Percentiles rank a stretch among this genome's conserved stretches.
Conservation (phyloP, 768 basidiomycete species). For the Mycena pura region DNA sequence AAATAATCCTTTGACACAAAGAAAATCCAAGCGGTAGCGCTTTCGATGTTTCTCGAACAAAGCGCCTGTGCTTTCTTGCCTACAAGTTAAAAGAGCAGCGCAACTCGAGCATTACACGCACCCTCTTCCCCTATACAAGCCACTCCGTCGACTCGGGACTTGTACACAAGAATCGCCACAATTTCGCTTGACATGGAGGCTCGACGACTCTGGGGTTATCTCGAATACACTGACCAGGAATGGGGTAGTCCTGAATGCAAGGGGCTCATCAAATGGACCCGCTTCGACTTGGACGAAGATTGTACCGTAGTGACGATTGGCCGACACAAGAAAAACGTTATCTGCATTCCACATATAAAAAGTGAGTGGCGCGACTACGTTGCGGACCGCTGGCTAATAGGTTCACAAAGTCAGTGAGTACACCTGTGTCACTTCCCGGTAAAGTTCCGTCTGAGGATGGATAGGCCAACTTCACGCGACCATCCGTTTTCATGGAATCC, state of each 20-base stretch:
- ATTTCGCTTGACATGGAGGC: background rate
- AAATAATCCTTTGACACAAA: background rate
- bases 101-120: background rate
- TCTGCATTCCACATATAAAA: constrained; percentile 45
- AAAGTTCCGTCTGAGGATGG: constrained; percentile 10
- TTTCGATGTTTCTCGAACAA: background rate
- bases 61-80: background rate
- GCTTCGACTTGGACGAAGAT: constrained; percentile 69
- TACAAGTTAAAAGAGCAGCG: background rate
- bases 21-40: background rate
- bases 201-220: constrained; percentile 13
- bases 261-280: constrained; percentile 41
- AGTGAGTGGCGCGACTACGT: constrained; percentile 11
- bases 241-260: no score
- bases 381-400: background rate
- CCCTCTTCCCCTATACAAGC: background rate
- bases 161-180: no score
- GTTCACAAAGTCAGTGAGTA: constrained; percentile 76
- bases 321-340: constrained; percentile 55
- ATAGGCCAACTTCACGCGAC: constrained; percentile 62
- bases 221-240: background rate
- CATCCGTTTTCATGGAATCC: constrained; percentile 64
- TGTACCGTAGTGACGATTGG: constrained; percentile 61
- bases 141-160: no score
- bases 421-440: background rate